Evolutionary conservation across 2,329 filamentous ascomycete genomes (phyloP), one percentile per base, ranked within the genome.

Genomic region (Colletotrichum tropicicola): DNA sequence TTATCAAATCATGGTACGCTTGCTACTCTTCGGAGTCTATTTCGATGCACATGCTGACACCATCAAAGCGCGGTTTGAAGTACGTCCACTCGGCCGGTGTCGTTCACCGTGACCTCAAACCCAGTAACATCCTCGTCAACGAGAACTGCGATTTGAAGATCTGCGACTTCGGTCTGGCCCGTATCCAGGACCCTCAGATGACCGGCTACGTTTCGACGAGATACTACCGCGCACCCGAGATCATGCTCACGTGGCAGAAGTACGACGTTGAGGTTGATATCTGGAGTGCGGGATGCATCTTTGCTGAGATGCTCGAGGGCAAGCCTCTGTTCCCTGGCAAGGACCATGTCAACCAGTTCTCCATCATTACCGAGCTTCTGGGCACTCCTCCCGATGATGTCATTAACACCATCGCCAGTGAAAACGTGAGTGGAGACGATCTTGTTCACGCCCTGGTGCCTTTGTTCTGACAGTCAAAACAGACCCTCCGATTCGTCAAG

Each of bases 191-290:
- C 76, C 96, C 96, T 35, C 96, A 99, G 82, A 99, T 99, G 96
- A 99, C 96, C 43, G 96, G 96, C 72, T 99, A 99, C 77, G 96
- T 99, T 66, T 98, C 96, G 49, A 99, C 96, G 68, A 87, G 96
- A 85, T 99, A 99, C 86, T 99, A 99, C 86, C 91, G 96, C 74
- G 96, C 96, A 8, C 96, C 96, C 17, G 96, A 99, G 81, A 99
- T 99, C 77, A 99, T 99, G 96, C 93, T 99, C 77, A 98, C 96
- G 69, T 99, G 96, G 96, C 96, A 99, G 85, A 99, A 99, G 83
- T 99, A 99, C 81, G 96, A 99, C 72, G 91, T 98, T 49, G 96
- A 98, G 82, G 96, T 99, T 63, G 96, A 99, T 78, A 97, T 99
- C 77, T 99, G 96, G 96, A 98, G 96, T 77, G 95, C 95, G 17